These are phyloP conservation scores for Flaveria brownii DNA, from an alignment of 129 eudicot species.

Conservation along the genomic window DNA sequence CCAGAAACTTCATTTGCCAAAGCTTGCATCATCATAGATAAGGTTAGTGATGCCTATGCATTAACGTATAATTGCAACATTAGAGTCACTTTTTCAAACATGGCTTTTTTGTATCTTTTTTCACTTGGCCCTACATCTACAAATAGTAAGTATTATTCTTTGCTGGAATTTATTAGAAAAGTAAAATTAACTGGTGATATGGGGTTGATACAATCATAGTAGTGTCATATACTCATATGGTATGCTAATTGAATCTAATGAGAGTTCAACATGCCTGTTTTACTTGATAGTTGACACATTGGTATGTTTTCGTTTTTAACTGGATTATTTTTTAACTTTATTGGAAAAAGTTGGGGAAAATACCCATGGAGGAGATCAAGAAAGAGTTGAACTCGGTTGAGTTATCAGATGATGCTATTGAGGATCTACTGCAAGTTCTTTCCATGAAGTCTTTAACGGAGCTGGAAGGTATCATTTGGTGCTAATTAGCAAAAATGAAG, in stretches of 20 bases:
- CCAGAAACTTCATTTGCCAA: slow-evolving; percentile 76
- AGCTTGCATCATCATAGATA: slow-evolving; percentile 89
- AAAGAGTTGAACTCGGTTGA: slow-evolving; percentile 63
- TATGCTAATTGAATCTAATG: not conserved
- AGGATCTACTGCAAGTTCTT: slow-evolving; percentile 82
- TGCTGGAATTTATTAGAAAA: not conserved
- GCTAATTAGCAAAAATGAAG: not conserved
- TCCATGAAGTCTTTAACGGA: slow-evolving; percentile 72
- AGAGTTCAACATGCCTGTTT: not conserved
- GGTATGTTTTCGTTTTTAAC: not conserved
- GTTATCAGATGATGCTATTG: slow-evolving; percentile 69
- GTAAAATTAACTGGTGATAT: not conserved
- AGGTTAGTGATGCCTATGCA: slow-evolving; percentile 60
- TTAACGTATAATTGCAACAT: slow-evolving; percentile 7
- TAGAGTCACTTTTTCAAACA: not conserved
- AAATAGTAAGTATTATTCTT: not conserved
- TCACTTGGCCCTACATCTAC: not conserved
- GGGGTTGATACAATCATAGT: not conserved
- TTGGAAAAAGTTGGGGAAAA: slow-evolving; percentile 70
- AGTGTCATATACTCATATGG: slow-evolving; percentile 10
- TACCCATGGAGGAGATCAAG: slow-evolving; percentile 87
- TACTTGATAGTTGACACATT: not conserved
- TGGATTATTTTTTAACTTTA: slow-evolving; percentile 9
- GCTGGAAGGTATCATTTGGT: slow-evolving; percentile 71
- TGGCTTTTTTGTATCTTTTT: not conserved